Evolutionary conservation across 2,329 filamentous ascomycete species (phyloP), one percentile per base, ranked within the genome.

Genomic region (Calonectria multiphialidica): DNA sequence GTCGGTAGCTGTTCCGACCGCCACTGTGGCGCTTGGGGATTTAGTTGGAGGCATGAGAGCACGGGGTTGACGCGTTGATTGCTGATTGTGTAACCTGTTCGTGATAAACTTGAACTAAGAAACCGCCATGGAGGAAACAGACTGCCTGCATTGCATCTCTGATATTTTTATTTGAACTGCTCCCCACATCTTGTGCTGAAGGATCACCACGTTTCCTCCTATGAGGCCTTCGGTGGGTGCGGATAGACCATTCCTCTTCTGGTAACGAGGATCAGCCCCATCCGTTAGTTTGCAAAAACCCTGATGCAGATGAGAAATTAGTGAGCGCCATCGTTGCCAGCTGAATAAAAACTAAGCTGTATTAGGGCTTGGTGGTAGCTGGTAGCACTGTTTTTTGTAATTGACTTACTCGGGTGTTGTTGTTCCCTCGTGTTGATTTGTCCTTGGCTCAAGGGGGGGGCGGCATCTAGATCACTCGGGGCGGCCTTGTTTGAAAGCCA

Each of bases 291-390:
- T 9, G 13, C n/a, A 3, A n/a, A 13, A 35, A 12, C 53, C 53
- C n/a, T 37, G 53, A 35, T 57, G 53, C 53, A 16, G 33, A 57
- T 57, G 53, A 57, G 53, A 57, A 57, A 57, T 40, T 57, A 57
- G 53, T 57, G 33, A 25, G n/a, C 33, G n/a, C 53, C 35, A 23
- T 15, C 15, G 5, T 57, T 13, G 33, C 30, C 33, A 59, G 53
- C 53, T 59, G 53, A 59, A 23, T 33, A 40, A 23, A 25, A 23
- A 15, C 53, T 37, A 59, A 21, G 53, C 33, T 40, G 33, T 2
- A 25, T 25, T 28, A 13, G 21, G 53, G 7, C 33, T 59, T 59
- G 53, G 53, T 21, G 18, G 33, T 23, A 25, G 12, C 12, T 21
- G 21, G 23, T 23, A 47, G 44, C n/a, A 47, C n/a, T 47, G 35